Base-by-base conservation (phyloP, 169 alveolate species). In the Cryptosporidium tyzzeri region DNA sequence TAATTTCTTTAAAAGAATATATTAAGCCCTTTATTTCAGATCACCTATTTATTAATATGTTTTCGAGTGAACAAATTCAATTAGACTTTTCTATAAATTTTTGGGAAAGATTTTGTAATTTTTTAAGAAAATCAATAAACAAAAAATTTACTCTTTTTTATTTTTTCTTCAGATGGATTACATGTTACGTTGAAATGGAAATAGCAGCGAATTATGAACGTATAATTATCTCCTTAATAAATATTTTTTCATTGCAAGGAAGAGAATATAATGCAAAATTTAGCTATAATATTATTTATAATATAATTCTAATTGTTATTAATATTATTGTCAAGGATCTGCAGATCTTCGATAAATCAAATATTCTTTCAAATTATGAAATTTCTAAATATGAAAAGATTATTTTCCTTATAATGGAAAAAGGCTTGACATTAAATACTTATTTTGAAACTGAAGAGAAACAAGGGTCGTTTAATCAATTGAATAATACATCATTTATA, bases 61-160 rank as follows among this genome's bases (percentile, higher is more conserved):
- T 80, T 48, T 41, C 69, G 23, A 26, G 33, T 62, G 51, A 80
- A 21, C 14, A 29, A 2, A 41, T 44, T 29, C 33, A 44, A 26
- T 39, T 80, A 21, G 59, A 80, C 51, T 29, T 45, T 41, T 59
- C 89, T 29, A 61, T 80, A 12, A 14, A n/a, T 41, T 80, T 80
- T 48, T 80, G 89, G 89, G 89, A 37, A 37, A 65, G 74, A 39
- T 80, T 33, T 80, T 31, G 41, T 26, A 37, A 59, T 31, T 59
- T 37, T 59, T n/a, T 73, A 6, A 51, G 26, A 18, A 23, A 53
- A 18, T 37, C 45, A n/a, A 10, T 6, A n/a, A 10, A 55, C 33
- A 73, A 18, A 50, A 39, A 50, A 48, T 59, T 80, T 50, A 35
- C 51, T 23, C 62, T 80, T 44, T 59, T 45, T 41, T 62, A 80